These are phyloP conservation scores for Neonectria faginata DNA, from an alignment of 2,329 filamentous ascomycete species.

Conservation along the genomic window DNA sequence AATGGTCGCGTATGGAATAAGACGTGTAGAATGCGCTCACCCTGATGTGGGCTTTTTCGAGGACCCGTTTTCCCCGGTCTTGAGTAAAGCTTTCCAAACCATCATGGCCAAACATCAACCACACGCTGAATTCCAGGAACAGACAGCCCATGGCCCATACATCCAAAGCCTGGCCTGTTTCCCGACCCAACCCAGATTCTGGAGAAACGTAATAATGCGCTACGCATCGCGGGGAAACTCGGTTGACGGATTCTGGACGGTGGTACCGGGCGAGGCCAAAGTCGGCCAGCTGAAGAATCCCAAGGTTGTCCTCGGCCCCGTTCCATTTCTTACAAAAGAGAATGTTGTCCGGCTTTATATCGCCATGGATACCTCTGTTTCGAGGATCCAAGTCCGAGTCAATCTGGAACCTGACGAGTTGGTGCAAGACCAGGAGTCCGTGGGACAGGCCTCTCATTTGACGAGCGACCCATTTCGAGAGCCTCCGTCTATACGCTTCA, in stretches of 20 bases:
- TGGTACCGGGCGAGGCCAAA: conserved; percentile 23
- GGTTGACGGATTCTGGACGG: conserved; percentile 14
- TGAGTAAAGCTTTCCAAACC: neutral
- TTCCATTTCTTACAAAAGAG: conserved; percentile 20
- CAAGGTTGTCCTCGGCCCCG: neutral
- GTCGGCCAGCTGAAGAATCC: conserved; percentile 24
- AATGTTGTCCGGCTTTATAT: conserved; percentile 27
- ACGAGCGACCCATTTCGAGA: conserved; percentile 9
- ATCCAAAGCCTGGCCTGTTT: conserved; percentile 13
- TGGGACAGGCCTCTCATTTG: conserved; percentile 5
- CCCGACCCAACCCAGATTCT: neutral
- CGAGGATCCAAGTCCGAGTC: conserved; percentile 7
- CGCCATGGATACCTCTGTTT: conserved; percentile 22
- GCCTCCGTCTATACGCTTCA: neutral
- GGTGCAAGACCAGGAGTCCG: conserved; percentile 2
- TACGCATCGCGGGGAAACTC: neutral
- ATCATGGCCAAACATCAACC: conserved; percentile 16
- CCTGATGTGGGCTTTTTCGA: neutral
- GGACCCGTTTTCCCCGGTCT: neutral
- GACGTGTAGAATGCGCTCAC: neutral
- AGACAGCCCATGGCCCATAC: conserved; percentile 23
- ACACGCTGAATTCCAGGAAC: conserved; percentile 22
- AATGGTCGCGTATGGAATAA: neutral
- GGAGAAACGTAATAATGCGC: neutral
- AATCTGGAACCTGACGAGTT: neutral